Conservation (phyloP, 345 rosid species). For the Eucalyptus sideroxylon region DNA sequence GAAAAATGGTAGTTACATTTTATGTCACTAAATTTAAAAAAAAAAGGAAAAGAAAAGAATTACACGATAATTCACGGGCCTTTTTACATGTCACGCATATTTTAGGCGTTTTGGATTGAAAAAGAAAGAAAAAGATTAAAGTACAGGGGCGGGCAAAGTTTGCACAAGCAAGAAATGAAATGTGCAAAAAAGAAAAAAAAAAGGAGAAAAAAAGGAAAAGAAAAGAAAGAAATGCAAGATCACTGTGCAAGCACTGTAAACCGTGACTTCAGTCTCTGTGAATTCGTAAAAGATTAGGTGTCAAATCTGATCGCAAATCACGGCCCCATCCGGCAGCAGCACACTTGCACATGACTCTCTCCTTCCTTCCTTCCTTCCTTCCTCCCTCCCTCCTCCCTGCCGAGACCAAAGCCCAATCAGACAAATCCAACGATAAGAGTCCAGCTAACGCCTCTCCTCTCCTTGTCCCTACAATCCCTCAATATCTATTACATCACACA, state of each 20-base stretch:
- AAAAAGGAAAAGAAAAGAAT: too few species aligned
- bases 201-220: fast-evolving
- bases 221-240: not conserved
- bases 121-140: not conserved
- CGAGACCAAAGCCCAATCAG: not conserved
- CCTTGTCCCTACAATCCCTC: not conserved
- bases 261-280: not conserved
- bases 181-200: not conserved
- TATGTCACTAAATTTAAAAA: too few species aligned
- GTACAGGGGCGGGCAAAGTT: not conserved
- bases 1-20: too few species aligned
- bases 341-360: not conserved
- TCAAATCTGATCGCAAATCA: not conserved
- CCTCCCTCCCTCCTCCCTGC: not conserved
- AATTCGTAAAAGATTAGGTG: not conserved
- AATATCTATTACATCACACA: not conserved
- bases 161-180: not conserved
- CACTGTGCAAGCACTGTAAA: not conserved
- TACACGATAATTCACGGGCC: not conserved
- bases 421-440: not conserved
- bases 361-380: not conserved
- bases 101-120: not conserved
- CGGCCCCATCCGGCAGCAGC: not conserved
- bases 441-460: not conserved
- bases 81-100: not conserved